Evolutionary conservation across 2,329 filamentous ascomycete genomes (phyloP), one percentile per base, ranked within the genome.

Genomic region (Aspergillus eucalypticola): DNA sequence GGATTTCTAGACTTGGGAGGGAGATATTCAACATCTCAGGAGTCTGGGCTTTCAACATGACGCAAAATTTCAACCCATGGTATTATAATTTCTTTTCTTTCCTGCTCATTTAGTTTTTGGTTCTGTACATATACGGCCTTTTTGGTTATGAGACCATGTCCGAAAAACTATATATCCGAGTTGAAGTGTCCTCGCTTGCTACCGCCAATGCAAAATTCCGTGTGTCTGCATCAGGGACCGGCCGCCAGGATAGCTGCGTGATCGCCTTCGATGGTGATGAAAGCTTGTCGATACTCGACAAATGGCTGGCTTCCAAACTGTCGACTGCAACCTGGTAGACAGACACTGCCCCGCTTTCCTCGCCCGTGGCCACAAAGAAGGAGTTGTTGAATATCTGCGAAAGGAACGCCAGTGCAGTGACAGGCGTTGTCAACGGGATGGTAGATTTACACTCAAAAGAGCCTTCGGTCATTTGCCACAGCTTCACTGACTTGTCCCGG

Each of bases 401-500:
- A 35, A 87, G 72, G 69, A 92, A 90, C 66, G 90, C 88, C 25
- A 94, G 80, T 0, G 90, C 87, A 0, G 90, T 93, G 3, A 91
- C 86, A 0, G 91, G 81, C 19, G 82, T 80, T 17, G 83, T 82
- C 51, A 85, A 79, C 0, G 83, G 69, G 21, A 90, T 78, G 1
- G 82, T 82, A 3, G 81, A 73, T 6, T 81, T 82, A 62, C 86
- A 84, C 10, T 76, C 71, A 63, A 89, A 87, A 17, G 61, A 69
- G 63, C 76, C 38, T 42, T 74, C 76, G 13, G 69, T 64, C 62
- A 70, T 68, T 52, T 75, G 73, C 91, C 91, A 94, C 46, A 93
- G 71, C 71, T 90, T 90, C 39, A 96, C 88, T 25, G 83, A 84
- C 78, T 96, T 98, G 76, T 99, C 95, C 68, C 95, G 84, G 3